Conservation (phyloP, 257 asterid species). For the Solanum verrucosum region DNA sequence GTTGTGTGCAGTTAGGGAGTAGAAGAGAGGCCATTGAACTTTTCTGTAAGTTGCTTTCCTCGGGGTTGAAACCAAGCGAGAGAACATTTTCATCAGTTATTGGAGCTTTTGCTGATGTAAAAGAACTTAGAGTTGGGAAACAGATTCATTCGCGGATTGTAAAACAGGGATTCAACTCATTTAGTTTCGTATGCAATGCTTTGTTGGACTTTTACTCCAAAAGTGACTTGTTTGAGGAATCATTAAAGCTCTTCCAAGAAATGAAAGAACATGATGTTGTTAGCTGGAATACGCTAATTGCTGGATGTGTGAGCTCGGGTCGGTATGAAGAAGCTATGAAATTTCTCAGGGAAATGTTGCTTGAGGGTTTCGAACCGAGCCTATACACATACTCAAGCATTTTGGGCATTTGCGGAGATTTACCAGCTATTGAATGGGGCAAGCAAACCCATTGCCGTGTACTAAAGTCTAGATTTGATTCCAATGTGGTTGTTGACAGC, state of each 20-base stretch:
- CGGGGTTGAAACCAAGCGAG: conserved; percentile 52
- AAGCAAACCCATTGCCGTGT: conserved; percentile 57
- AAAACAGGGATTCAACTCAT: conserved; percentile 45
- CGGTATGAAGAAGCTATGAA: conserved; percentile 26
- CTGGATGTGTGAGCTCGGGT: conserved; percentile 39
- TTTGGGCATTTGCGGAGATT: conserved; percentile 61
- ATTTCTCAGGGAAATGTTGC: conserved; percentile 31
- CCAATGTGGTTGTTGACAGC: conserved; percentile 66
- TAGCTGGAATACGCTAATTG: conserved; percentile 58
- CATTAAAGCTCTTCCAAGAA: conserved; percentile 30
- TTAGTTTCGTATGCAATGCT: conserved; percentile 50
- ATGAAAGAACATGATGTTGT: conserved; percentile 49
- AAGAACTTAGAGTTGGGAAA: conserved; percentile 31
- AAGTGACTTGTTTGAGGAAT: conserved; percentile 28
- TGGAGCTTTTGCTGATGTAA: conserved; percentile 55
- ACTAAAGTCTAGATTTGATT: conserved; percentile 47
- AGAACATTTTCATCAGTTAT: conserved; percentile 51
- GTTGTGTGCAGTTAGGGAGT: conserved; percentile 45
- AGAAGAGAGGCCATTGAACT: conserved; percentile 36
- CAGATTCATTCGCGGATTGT: conserved; percentile 49
- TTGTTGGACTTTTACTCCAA: conserved; percentile 53
- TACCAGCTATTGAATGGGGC: conserved; percentile 75
- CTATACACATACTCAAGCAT: conserved; percentile 60
- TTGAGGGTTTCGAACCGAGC: conserved; percentile 39
- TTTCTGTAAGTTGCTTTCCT: conserved; percentile 34